Conservation (phyloP, 345 rosid species). For the Boechera stricta region DNA sequence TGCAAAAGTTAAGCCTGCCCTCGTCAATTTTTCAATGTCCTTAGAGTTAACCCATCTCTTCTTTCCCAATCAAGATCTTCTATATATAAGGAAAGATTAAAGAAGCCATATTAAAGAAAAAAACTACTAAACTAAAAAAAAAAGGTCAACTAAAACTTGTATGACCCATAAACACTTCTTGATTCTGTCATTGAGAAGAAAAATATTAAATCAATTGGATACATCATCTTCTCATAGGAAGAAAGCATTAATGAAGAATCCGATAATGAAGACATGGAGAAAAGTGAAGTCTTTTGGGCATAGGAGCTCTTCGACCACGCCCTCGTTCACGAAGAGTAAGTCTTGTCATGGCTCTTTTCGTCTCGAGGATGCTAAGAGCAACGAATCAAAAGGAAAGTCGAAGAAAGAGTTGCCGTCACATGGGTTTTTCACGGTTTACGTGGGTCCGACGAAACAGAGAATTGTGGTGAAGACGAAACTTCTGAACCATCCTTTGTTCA, state of each 20-base stretch:
- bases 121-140: background rate
- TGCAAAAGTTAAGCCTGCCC: constrained; percentile 32
- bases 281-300: constrained; percentile 56
- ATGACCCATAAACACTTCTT: constrained; percentile 8
- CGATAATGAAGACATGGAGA: constrained; percentile 65
- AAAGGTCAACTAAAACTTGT: constrained; percentile 21
- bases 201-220: background rate
- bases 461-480: constrained; percentile 58
- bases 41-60: constrained; percentile 30
- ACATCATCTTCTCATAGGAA: constrained; percentile 29
- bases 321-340: constrained; percentile 52
- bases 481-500: constrained; percentile 75
- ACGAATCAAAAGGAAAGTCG: constrained; percentile 1
- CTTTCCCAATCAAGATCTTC: constrained; percentile 14
- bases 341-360: constrained; percentile 49
- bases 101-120: background rate
- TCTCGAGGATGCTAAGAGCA: constrained; percentile 15
- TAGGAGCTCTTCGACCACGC: background rate
- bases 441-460: constrained; percentile 63
- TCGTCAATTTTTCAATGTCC: constrained; percentile 29
- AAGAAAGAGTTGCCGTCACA: constrained; percentile 45
- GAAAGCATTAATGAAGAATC: constrained; percentile 48
- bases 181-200: constrained; percentile 2
- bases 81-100: constrained; percentile 30
- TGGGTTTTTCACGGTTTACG: constrained; percentile 79